These are phyloP conservation scores for Lachancea lanzarotensis DNA, from an alignment of 805 yeast genomes.

Conservation along the genomic window DNA sequence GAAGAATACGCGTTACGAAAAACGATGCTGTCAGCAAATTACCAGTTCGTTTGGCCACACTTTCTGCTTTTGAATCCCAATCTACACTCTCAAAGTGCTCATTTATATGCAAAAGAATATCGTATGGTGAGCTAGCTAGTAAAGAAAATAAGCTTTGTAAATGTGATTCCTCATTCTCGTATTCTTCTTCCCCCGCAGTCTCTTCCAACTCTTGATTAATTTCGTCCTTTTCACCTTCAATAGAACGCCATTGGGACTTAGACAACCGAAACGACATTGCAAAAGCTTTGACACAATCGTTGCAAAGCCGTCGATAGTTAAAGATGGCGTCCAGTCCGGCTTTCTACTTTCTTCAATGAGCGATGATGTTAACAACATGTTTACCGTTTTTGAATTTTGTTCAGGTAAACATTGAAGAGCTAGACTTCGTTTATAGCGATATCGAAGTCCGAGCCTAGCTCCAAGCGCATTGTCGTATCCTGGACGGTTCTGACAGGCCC, in stretches of 20 bases:
- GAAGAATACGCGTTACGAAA: conserved; percentile 22
- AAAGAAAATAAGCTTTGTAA: conserved; percentile 7
- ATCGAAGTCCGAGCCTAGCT: conserved; percentile 8
- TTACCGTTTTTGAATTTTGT: background rate
- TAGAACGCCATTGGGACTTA: conserved; percentile 5
- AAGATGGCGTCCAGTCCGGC: background rate
- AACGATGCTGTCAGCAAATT: conserved; percentile 16
- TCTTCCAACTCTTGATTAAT: background rate
- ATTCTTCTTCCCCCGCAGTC: background rate
- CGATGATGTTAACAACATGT: background rate
- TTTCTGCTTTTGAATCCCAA: conserved; percentile 26
- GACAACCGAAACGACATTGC: conserved; percentile 15
- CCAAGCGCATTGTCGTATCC: conserved; percentile 3
- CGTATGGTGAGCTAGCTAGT: conserved; percentile 18
- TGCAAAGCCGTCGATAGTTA: background rate
- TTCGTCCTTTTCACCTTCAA: conserved; percentile 6
- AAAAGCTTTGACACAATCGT: background rate
- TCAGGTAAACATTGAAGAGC: background rate
- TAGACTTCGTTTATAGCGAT: conserved; percentile 10
- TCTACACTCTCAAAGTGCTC: conserved; percentile 25
- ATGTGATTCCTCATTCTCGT: conserved; percentile 3
- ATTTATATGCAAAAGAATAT: conserved; percentile 17
- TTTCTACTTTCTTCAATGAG: background rate
- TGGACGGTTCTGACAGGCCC: conserved; percentile 4
- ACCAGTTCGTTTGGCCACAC: conserved; percentile 26